phyloP scores from a whole-genome alignment of 495 filamentous ascomycete species.

The Xylaria sp. region DNA sequence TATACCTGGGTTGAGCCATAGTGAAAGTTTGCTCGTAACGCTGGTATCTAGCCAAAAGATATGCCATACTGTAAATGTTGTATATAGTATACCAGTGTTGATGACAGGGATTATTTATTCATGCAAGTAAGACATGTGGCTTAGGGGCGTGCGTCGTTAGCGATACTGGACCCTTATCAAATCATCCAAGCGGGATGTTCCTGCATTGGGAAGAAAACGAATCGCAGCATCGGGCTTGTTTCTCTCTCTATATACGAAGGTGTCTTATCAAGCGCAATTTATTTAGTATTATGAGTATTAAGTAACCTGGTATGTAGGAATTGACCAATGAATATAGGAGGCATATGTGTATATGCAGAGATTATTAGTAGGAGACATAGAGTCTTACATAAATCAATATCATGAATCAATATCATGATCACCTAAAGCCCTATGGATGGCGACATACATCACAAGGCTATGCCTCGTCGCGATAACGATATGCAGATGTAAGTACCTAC shows the following conservation, averaged over 20 bases:
- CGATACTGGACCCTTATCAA: background rate
- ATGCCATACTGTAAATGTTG: slow-evolving; percentile 2
- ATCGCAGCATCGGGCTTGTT: background rate
- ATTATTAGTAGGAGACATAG: too few relatives aligned
- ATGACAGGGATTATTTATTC: background rate
- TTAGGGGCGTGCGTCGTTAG: slow-evolving; percentile 18
- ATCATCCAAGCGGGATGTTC: slow-evolving; percentile 12
- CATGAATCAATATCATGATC: background rate
- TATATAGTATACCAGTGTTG: background rate
- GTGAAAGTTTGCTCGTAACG: background rate
- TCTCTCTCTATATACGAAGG: background rate
- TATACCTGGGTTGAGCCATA: background rate
- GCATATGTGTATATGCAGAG: too few relatives aligned
- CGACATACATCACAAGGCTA: background rate
- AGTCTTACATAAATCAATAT: background rate
- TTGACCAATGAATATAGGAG: background rate
- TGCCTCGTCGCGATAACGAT: background rate
- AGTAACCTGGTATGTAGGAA: background rate
- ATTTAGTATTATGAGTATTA: background rate
- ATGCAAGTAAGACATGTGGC: slow-evolving; percentile 23
- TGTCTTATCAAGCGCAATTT: background rate
- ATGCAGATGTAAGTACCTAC: background rate
- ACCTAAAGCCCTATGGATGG: background rate
- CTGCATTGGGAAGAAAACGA: slow-evolving; percentile 7
- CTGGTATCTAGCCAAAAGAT: background rate